Base-by-base conservation (phyloP, 176 grass and related monocot species). In the Oryza glumipatula region DNA sequence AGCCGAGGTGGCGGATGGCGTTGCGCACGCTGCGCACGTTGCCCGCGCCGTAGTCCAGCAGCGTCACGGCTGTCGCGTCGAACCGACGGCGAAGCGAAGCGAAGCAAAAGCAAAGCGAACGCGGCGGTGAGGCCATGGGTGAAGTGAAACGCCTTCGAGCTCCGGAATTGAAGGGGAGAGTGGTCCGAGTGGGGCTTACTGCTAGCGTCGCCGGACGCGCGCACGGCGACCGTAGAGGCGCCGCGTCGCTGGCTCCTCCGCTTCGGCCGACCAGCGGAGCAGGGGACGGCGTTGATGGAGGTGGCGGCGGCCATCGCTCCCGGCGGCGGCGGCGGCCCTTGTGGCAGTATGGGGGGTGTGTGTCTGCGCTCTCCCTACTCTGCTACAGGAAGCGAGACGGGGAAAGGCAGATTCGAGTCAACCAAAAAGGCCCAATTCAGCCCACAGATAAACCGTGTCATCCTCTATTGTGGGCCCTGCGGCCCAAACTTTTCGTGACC, bases 21-120 rank as follows among this genome's bases (percentile, higher is more conserved):
- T 99, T 99, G 44, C 93, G 96, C 67, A 99, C 51, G 70, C 96
- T 99, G 33, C 96, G 89, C 16, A 96, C 93, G 72, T 99, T 99
- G 7, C 93, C 93, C 14, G 96, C 96, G 10, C 96, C 93, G 47
- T 99, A 99, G 86, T 99, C 96, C 9, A 99, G 88, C 44, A 99
- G 83, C 1, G 91, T 99, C 48, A 98, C 91, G 14, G 91, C 96
- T 95, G 54, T n/a, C 16, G 65, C 67, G 74, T 23, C 2, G 22
- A 67, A 15, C 4, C 3, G 35, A 36, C 4, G 30, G 41, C 14
- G 38, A 72, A 41, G 15, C 63, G 6, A 38, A 38, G 36, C 36
- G 36, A 5, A 36, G 35, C 35, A 36, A 5, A 36, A 36, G 35
- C 35, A 30, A 82, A 69, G n/a, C 61, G 43, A 77, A 69, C 30